Evolutionary conservation across 371 early-diverging fungal genomes (phyloP).

Genomic region (Choanephora cucurbitarum): DNA sequence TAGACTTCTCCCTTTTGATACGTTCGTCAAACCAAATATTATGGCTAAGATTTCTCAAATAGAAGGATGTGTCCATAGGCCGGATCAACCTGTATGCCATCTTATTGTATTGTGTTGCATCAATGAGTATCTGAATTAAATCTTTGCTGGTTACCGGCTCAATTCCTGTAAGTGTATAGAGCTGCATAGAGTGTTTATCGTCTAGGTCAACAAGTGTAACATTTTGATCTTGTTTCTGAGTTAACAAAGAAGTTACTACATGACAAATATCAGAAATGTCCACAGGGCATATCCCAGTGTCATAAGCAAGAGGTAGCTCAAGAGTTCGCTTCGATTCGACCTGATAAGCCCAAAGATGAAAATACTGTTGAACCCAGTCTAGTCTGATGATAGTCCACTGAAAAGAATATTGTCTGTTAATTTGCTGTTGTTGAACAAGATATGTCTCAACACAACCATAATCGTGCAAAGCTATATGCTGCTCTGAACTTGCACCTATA

Average conservation of each 20-base stretch:
- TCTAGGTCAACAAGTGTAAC: conserved; percentile 6
- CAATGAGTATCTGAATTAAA: conserved; percentile 23
- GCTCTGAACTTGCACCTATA: conserved; percentile 33
- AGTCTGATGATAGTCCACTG: conserved; percentile 21
- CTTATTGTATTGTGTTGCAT: conserved; percentile 28
- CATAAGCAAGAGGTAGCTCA: conserved; percentile 26
- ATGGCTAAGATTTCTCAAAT: conserved; percentile 26
- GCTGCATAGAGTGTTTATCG: conserved; percentile 36
- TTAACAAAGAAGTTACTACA: conserved; percentile 23
- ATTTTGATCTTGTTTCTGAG: conserved; percentile 3
- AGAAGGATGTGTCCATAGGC: conserved; percentile 38
- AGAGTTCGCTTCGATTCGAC: conserved; percentile 28
- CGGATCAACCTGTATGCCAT: conserved; percentile 26
- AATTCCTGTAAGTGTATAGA: conserved; percentile 43
- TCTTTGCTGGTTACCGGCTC: conserved; percentile 32
- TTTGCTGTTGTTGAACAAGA: conserved; percentile 22
- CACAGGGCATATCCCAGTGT: conserved; percentile 40
- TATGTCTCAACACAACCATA: conserved; percentile 37
- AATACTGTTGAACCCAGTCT: conserved; percentile 43
- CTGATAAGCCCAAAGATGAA: conserved; percentile 36
- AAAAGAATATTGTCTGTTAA: conserved; percentile 11
- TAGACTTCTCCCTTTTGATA: conserved; percentile 35
- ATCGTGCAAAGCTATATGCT: conserved; percentile 27
- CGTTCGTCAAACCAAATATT: conserved; percentile 51
- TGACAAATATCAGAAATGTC: conserved; percentile 42